These are phyloP conservation scores for Populus hybrid DNA, from an alignment of 441 rosid genomes.

Conservation along the genomic window DNA sequence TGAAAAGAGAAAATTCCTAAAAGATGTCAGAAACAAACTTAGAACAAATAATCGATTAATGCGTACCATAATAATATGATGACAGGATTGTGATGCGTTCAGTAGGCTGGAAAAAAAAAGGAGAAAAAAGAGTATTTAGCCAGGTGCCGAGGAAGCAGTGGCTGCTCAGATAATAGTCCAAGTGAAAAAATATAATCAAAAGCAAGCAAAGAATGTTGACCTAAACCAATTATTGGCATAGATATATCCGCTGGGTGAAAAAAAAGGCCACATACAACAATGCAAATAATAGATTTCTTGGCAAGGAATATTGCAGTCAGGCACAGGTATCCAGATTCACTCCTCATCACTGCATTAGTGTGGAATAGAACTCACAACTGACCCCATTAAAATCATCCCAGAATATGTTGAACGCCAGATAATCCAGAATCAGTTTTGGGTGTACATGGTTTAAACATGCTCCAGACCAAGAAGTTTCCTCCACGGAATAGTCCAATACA, in stretches of 20 bases:
- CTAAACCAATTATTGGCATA: neutral
- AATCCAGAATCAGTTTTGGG: neutral
- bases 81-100: constrained; percentile 87
- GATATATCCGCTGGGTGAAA: neutral
- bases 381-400: neutral
- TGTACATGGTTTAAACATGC: neutral
- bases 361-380: neutral
- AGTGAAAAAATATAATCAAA: neutral
- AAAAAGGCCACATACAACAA: neutral
- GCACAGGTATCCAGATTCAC: neutral
- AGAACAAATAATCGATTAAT: neutral
- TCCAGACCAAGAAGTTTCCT: neutral
- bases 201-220: neutral
- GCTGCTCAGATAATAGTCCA: neutral
- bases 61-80: constrained; percentile 88
- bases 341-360: neutral
- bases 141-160: neutral
- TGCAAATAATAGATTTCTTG: neutral
- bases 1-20: neutral
- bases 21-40: constrained; percentile 1
- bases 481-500: neutral
- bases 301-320: neutral
- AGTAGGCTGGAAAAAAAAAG: constrained; percentile 51
- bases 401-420: neutral
- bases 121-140: constrained; percentile 17